These are phyloP conservation scores for Suillus decipiens DNA, from an alignment of 768 basidiomycete genomes.

Conservation along the genomic window DNA sequence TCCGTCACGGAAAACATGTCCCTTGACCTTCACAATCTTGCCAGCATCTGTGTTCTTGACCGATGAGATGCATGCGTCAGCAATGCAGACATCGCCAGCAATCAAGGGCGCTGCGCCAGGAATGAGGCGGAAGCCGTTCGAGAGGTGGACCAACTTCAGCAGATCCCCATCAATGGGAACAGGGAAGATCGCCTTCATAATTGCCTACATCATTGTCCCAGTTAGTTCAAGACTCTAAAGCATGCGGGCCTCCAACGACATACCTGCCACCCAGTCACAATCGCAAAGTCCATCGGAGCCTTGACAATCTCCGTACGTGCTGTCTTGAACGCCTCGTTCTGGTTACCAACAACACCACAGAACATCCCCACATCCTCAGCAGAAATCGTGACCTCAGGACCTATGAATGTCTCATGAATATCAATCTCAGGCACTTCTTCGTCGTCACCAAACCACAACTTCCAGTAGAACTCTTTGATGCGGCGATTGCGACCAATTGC, in stretches of 20 bases:
- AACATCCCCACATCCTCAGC: constrained; percentile 81
- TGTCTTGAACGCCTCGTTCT: constrained; percentile 87
- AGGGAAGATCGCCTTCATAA: constrained; percentile 99
- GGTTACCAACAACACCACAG: constrained; percentile 92
- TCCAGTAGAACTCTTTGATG: constrained; percentile 99
- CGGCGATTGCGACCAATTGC: constrained; percentile 79
- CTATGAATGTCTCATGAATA: constrained; percentile 79
- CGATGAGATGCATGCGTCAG: constrained; percentile 85
- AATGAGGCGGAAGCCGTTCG: constrained; percentile 93
- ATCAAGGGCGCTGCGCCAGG: constrained; percentile 74
- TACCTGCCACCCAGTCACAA: constrained; percentile 98
- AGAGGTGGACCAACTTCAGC: constrained; percentile 93
- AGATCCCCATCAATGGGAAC: constrained; percentile 88
- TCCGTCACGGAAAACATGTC: constrained; percentile 73
- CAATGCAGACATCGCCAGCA: constrained; percentile 88
- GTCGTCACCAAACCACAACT: constrained; percentile 93
- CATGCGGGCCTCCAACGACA: constrained; percentile 26
- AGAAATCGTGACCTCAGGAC: constrained; percentile 83
- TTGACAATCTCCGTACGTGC: constrained; percentile 65
- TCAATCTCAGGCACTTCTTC: constrained; percentile 75
- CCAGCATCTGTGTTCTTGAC: constrained; percentile 90
- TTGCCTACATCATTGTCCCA: constrained; percentile 63
- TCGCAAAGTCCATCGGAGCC: constrained; percentile 98
- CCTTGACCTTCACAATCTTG: constrained; percentile 91
- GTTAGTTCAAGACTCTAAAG: background rate